Conservation (phyloP, 768 basidiomycete species). For the Mycena rebaudengoi region DNA sequence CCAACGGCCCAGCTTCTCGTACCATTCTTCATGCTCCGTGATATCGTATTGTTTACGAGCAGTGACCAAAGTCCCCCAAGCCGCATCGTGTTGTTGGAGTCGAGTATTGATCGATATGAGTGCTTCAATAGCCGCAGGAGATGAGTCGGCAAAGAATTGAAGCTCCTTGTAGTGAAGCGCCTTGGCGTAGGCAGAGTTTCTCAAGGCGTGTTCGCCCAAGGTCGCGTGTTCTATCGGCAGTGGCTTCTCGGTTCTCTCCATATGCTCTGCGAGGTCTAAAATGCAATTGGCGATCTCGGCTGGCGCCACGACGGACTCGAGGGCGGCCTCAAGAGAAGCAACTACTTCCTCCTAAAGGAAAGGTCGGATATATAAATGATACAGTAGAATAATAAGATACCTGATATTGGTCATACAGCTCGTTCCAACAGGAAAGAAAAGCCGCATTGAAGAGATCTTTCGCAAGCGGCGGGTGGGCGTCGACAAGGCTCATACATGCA, state of each 20-base stretch:
- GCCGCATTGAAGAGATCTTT: conserved; percentile 98
- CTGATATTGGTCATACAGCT: conserved; percentile 96
- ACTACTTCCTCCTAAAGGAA: conserved; percentile 89
- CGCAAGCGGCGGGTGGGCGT: conserved; percentile 89
- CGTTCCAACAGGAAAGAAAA: conserved; percentile 97
- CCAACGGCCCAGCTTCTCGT: conserved; percentile 95
- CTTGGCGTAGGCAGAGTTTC: conserved; percentile 95
- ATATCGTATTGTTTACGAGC: conserved; percentile 92
- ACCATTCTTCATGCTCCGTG: conserved; percentile 97
- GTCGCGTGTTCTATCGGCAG: conserved; percentile 93
- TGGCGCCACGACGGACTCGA: conserved; percentile 79
- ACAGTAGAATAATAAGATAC: conserved; percentile 49
- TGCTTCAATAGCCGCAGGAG: conserved; percentile 90
- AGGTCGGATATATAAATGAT: conserved; percentile 12
- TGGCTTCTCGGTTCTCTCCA: conserved; percentile 98
- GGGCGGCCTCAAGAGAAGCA: conserved; percentile 85
- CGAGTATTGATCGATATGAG: conserved; percentile 97
- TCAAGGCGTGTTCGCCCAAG: conserved; percentile 92
- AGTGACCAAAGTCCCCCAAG: conserved; percentile 93
- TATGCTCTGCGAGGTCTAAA: conserved; percentile 95
- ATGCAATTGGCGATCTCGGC: conserved; percentile 91
- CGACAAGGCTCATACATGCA: conserved; percentile 93
- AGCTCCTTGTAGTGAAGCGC: conserved; percentile 98
- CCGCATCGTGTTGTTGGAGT: conserved; percentile 96
- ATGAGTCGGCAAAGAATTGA: conserved; percentile 94